Evolutionary conservation across 2,329 filamentous ascomycete genomes (phyloP), one percentile per base, ranked within the genome.

Genomic region (Colletotrichum sp.): DNA sequence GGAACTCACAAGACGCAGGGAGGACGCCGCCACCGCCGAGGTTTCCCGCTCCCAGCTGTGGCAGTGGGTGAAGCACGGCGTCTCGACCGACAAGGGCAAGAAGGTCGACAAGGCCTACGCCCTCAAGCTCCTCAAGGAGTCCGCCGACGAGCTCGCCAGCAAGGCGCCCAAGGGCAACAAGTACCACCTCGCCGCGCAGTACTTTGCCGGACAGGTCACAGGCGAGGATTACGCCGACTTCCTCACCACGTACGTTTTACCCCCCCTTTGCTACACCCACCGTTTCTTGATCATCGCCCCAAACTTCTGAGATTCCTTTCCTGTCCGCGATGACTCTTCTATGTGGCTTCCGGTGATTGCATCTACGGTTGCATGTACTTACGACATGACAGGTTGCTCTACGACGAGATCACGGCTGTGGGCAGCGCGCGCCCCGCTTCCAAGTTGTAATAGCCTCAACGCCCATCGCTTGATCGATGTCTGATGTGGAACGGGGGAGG

Each of bases 211-310:
- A 61, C 97, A 99, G 89, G 94, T 98, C 74, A 98, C 96, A 5
- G 97, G 97, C 72, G 97, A 98, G 89, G 96, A 98, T 80, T 98
- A 98, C 85, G 96, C 96, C 15, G 97, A 99, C 85, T 98, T 98
- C 88, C 86, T 99, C 88, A 98, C 95, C 9, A 87, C 88, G 93
- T 95, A 88, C 90, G 93, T 88, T 44, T 44, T 19, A 44, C 36
- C 36, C 69, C 22, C 44, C 22, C 6, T 52, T 12, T 59, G 69
- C 16, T 15, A 28, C 25, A 60, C 8, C 59, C 30, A 25, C 11
- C 12, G 19, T 25, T 32, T 6, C 59, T 32, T 30, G 19, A 32
- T 22, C 32, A 19, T 28, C 48, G 60, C 7, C 52, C 36, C 15
- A 7, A 32, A 34, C 25, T 13, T 60, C 8, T n/a, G 19, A 44